Base-by-base conservation (phyloP, 139 green algal species). In the Astrephomene gubernaculifera region DNA sequence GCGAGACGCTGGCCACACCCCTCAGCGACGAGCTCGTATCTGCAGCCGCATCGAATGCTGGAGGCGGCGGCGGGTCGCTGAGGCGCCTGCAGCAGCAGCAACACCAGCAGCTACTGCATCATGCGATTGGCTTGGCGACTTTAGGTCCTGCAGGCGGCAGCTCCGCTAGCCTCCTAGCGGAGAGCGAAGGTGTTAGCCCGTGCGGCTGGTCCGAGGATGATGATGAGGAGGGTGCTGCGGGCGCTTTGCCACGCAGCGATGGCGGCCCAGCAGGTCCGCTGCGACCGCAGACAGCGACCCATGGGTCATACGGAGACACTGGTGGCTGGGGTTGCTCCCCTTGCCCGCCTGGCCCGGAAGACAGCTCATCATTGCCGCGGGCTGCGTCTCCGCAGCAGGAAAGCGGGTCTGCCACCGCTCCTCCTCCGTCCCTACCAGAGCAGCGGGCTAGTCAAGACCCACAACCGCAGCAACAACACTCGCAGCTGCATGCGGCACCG, bases 121-220 rank as follows among this genome's bases (percentile, higher is more conserved):
- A 25, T 12, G n/a, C n/a, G 49, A 17, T 17, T 57, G 12, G 49
- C 49, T 25, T 12, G 49, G 49, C 49, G 49, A 12, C 12, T 57
- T 57, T 12, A 12, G 45, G 43, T n/a, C 22, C 31, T 60, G n/a
- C 61, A 39, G 84, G 54, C 65, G 31, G 75, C 44, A 86, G 85
- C 72, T 81, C n/a, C 71, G 79, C 35, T n/a, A 45, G 82, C 53
- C 63, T 73, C 31, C 12, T 24, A 22, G 61, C 78, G 31, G 43
- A 38, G 1, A 75, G 63, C 61, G 78, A 52, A 5, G 71, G 21
- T 22, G 69, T 14, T 27, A 82, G 79, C 78, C 70, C 79, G 5
- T 38, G 53, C 45, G 53, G 71, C 35, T 71, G 68, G 60, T 82
- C 81, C 33, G 69, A 44, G n/a, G 72, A 45, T 25, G 44, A 39